Conservation (phyloP, 2,329 filamentous ascomycete genomes). For the Penicillium italicum region DNA sequence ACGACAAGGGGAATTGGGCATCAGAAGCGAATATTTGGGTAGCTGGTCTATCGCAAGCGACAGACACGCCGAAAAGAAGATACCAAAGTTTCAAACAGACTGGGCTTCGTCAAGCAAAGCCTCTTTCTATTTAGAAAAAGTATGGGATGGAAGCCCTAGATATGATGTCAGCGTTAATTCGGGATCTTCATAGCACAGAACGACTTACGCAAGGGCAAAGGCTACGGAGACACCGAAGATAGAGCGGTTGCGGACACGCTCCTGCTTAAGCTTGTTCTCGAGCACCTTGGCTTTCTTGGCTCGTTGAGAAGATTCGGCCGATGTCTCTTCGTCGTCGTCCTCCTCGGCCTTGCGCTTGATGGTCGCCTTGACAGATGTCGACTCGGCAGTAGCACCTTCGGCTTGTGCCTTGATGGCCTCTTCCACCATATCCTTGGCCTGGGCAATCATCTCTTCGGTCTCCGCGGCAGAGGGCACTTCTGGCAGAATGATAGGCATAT, state of each 20-base stretch:
- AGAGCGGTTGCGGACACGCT: conserved; percentile 80
- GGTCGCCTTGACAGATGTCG: conserved; percentile 35
- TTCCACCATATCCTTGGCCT: conserved; percentile 84
- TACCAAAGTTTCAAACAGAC: neutral
- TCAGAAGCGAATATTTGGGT: conserved; percentile 9
- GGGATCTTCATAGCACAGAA: neutral
- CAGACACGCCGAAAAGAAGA: neutral
- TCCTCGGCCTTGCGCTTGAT: conserved; percentile 74
- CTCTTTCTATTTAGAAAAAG: conserved; percentile 37
- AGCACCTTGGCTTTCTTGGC: conserved; percentile 68
- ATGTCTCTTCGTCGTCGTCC: conserved; percentile 39
- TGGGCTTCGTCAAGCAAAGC: conserved; percentile 3
- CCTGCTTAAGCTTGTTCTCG: conserved; percentile 76
- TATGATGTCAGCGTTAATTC: conserved; percentile 17
- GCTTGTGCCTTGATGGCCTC: conserved; percentile 55
- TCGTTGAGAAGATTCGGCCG: conserved; percentile 44
- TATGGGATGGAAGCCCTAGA: conserved; percentile 47
- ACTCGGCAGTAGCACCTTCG: conserved; percentile 35
- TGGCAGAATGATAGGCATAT: conserved; percentile 64
- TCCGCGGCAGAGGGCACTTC: conserved; percentile 73
- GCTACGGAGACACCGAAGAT: conserved; percentile 82
- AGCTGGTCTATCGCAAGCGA: conserved; percentile 5
- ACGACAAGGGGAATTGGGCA: conserved; percentile 22
- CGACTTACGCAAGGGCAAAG: conserved; percentile 81
- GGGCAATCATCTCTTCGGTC: conserved; percentile 75